Percentiles rank a stretch among this genome's conserved stretches.
Conservation (phyloP, 805 yeast species). For the Ogataea nitratoaversa region DNA sequence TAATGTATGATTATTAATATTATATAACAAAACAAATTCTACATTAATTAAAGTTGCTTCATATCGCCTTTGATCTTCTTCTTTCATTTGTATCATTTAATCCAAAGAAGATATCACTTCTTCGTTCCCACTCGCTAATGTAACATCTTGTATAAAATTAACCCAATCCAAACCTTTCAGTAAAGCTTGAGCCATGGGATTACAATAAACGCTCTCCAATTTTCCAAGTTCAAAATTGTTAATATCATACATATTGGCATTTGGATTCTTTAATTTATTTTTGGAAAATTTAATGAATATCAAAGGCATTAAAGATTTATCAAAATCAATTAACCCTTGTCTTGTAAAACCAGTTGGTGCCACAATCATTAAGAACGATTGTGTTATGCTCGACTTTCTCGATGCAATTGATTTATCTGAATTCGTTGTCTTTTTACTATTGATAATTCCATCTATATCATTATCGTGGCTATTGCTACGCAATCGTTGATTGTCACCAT, state of each 20-base stretch:
- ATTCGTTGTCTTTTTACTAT: background rate
- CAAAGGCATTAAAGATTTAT: conserved; percentile 42
- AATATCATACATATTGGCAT: conserved; percentile 27
- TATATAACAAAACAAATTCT: too few relatives aligned
- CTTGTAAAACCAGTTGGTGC: conserved; percentile 44
- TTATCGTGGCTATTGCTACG: background rate
- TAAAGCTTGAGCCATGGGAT: conserved; percentile 33
- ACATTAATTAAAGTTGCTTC: too few relatives aligned
- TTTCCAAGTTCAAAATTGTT: conserved; percentile 38
- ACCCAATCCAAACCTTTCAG: conserved; percentile 35
- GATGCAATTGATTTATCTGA: background rate
- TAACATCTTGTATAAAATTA: conserved; percentile 12
- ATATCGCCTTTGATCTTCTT: too few relatives aligned
- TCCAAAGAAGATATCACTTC: background rate
- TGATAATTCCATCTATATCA: background rate
- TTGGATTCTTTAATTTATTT: conserved; percentile 19
- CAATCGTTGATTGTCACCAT: conserved; percentile 12
- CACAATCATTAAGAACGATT: conserved; percentile 38
- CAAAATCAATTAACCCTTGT: conserved; percentile 43
- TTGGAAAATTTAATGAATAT: conserved; percentile 39
- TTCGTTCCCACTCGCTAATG: background rate
- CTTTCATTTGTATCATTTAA: background rate
- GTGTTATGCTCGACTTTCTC: conserved; percentile 2
- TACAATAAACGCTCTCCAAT: conserved; percentile 33
- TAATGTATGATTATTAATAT: too few relatives aligned